Base-by-base conservation (phyloP, 2,329 filamentous ascomycete species). In the Cercospora zeae-maydis region DNA sequence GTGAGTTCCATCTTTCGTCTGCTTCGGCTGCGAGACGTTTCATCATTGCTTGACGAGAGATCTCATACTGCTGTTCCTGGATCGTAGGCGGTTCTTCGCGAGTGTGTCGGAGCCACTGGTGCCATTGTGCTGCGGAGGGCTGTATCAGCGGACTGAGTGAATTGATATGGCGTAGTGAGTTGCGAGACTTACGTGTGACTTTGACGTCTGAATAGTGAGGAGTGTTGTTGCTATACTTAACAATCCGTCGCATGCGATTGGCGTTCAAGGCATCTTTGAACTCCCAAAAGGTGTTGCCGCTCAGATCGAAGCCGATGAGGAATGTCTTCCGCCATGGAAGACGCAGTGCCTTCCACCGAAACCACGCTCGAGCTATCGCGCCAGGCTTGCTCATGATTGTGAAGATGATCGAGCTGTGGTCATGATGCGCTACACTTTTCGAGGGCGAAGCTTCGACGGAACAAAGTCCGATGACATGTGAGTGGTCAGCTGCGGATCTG, bases 281-380 rank as follows among this genome's bases (percentile, higher is more conserved):
- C 71, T 87, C 85, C 86, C 86, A 88, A 74, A 83, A 88, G 9
- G 85, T 88, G 75, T 88, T 88, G 64, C 86, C 86, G 19, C 80
- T 74, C 53, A 88, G 79, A 74, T 88, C 86, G 67, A 81, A 79
- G 71, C 86, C 86, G 54, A 83, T 82, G 37, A 88, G 79, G 76
- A 83, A 86, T 58, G 79, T 81, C 72, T 79, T 82, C 65, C 86
- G 79, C 86, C 86, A 88, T 51, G 86, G 86, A 36, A 88, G 79
- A 65, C 79, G 80, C 61, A 87, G 77, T 71, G 80, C 80, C 74
- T 86, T 88, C 86, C 86, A 88, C 75, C 80, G 82, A 69, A 81
- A 83, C 85, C 85, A 88, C 56, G 86, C 75, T 63, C 74, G 72
- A 54, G 67, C 73, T 58, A 81, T 58, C 34, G 72, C 57, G 27